A percentile compares a stretch with the other conserved stretches of the same genome.
These are phyloP conservation scores for Moesziomyces parantarcticus DNA, from an alignment of 1,284 basidiomycete genomes.

Conservation along the genomic window DNA sequence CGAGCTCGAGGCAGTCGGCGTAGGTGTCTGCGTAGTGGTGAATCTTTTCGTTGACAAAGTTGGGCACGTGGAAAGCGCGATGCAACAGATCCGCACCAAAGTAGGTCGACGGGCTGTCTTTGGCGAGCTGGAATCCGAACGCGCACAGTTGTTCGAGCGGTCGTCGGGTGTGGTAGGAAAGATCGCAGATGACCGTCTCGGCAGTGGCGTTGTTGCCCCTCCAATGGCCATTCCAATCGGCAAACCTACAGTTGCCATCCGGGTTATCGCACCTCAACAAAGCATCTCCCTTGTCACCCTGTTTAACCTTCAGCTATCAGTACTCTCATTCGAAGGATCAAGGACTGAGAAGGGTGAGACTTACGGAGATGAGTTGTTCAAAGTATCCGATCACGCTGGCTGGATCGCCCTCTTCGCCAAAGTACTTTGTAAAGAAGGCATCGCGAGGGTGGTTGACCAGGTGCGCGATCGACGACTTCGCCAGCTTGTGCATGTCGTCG, in stretches of 20 bases:
- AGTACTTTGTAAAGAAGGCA: constrained; percentile 68
- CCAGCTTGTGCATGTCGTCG: constrained; percentile 66
- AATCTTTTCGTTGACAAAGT: constrained; percentile 63
- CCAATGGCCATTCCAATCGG: constrained; percentile 70
- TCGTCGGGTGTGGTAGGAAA: constrained; percentile 43
- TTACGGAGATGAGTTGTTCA: constrained; percentile 58
- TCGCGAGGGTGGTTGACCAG: constrained; percentile 66
- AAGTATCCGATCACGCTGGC: constrained; percentile 63
- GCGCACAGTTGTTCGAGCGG: constrained; percentile 61
- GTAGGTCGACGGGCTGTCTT: constrained; percentile 54
- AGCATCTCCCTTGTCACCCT: constrained; percentile 39
- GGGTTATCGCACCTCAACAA: constrained; percentile 68
- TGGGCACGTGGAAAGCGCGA: constrained; percentile 68
- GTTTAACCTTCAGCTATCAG: not conserved
- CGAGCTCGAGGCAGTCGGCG: constrained; percentile 66
- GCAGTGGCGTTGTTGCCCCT: constrained; percentile 69
- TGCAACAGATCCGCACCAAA: constrained; percentile 69
- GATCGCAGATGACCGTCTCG: constrained; percentile 69
- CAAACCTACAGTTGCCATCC: constrained; percentile 67
- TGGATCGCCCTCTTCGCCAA: constrained; percentile 66
- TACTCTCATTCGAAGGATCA: too few species aligned
- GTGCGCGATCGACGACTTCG: constrained; percentile 64
- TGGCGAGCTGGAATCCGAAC: constrained; percentile 66
- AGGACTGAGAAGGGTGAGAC: too few species aligned
- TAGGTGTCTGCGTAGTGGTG: constrained; percentile 68